phyloP scores from a whole-genome alignment of 2,329 filamentous ascomycete genomes.

The Stagonosporopsis tanaceti region DNA sequence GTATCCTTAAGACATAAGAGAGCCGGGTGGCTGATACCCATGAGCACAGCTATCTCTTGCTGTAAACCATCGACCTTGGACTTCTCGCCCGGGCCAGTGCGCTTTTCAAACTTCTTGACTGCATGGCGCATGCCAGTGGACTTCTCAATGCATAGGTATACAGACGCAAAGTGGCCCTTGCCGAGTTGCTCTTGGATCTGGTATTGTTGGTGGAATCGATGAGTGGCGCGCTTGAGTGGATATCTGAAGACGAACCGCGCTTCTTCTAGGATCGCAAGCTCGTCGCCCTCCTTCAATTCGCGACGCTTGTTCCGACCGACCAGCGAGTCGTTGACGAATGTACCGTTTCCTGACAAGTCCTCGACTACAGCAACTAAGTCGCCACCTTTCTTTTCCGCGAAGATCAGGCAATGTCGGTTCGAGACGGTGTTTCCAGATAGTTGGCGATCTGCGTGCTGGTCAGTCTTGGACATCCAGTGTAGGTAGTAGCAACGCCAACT shows the following conservation, averaged over 20 bases:
- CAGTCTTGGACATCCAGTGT: conserved; percentile 12
- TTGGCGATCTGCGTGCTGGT: conserved; percentile 66
- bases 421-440: conserved; percentile 83
- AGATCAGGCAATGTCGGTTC: conserved; percentile 80
- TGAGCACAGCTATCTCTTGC: conserved; percentile 94
- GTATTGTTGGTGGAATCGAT: conserved; percentile 86
- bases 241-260: conserved; percentile 93
- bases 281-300: conserved; percentile 87
- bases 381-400: conserved; percentile 67
- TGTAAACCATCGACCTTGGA: conserved; percentile 86
- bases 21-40: conserved; percentile 96
- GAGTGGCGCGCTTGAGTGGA: conserved; percentile 66
- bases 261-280: conserved; percentile 85
- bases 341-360: conserved; percentile 94
- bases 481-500: conserved; percentile 46
- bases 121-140: conserved; percentile 82
- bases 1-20: conserved; percentile 93
- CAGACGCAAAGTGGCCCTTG: conserved; percentile 94
- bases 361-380: conserved; percentile 77
- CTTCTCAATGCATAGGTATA: conserved; percentile 90
- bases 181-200: conserved; percentile 83
- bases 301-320: conserved; percentile 91
- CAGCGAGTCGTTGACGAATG: conserved; percentile 90
- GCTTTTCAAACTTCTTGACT: conserved; percentile 93
- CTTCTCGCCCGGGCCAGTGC: conserved; percentile 79